Evolutionary conservation across 805 yeast genomes (phyloP), one percentile per base, ranked within the genome.

Genomic region (Dipodascopsis uninucleata): DNA sequence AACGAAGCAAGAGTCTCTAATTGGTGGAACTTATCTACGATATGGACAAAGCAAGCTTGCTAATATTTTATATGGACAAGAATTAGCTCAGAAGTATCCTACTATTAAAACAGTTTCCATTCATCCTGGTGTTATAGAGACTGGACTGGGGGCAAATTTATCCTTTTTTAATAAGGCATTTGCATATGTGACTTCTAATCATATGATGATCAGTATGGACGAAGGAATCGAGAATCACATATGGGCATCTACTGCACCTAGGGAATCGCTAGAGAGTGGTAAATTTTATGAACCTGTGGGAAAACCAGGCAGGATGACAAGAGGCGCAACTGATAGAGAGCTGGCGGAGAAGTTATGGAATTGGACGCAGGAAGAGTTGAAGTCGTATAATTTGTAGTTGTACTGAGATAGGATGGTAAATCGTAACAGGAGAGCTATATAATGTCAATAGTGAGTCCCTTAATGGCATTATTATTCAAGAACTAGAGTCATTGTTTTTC

Each of bases 1-100:
- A 5, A 17, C 6, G 17, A 35, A n/a, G 4, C 39, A 21, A n/a
- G 39, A 10, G 36, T 22, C 8, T 10, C 25, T 2, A 40, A 18
- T 16, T 12, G 43, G 6, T 3, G 8, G 24, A n/a, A 8, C 12
- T 12, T 28, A 41, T 22, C 4, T 9, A 17, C 16, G 23, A 2
- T 43, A 43, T 20, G 47, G 37, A 31, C 47, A 43, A 28, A 23
- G 45, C 28, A 43, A 43, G 23, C 47, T 41, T 22, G 47, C 47
- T 23, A 41, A 43, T n/a, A 37, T 43, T 17, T 45, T 43, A 8
- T 29, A 43, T 34, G n/a, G 29, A 9, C 14, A 3, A 2, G 47
- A 28, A 10, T 22, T 43, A 8, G 49, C 49, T 17, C 7, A 28
- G 7, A 36, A 36, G 12, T 43, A 26, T 34, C 49, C 35, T 3